Conservation (phyloP, 331 rosid species). For the Malus hybrid region DNA sequence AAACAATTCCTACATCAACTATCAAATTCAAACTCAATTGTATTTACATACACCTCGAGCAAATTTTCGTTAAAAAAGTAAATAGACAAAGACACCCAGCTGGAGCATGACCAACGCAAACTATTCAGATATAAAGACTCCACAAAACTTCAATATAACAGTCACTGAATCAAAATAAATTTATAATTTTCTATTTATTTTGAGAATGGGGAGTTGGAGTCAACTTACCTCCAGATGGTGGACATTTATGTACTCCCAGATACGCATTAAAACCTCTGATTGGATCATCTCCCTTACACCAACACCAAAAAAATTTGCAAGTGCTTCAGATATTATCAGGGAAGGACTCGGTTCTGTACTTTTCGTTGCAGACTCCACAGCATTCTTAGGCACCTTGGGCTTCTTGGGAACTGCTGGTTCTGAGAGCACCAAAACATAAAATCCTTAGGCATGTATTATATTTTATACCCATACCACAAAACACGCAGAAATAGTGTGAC, state of each 20-base stretch:
- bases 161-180: neutral
- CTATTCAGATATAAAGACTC: neutral
- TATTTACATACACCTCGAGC: neutral
- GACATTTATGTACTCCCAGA: conserved; percentile 80
- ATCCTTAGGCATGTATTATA: conserved; percentile 16
- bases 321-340: conserved; percentile 67
- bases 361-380: conserved; percentile 37
- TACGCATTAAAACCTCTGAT: conserved; percentile 65
- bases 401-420: conserved; percentile 59
- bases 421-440: conserved; percentile 34
- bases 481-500: neutral
- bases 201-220: neutral
- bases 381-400: conserved; percentile 53
- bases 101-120: neutral
- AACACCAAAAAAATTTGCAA: conserved; percentile 64
- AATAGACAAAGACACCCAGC: neutral
- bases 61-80: neutral
- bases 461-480: neutral
- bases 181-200: neutral
- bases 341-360: conserved; percentile 45
- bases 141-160: neutral
- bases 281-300: conserved; percentile 76
- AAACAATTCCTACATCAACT: neutral
- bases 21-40: neutral
- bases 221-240: conserved; percentile 54